Percentiles rank a stretch among this genome's conserved stretches.
These are phyloP conservation scores for Climacium dendroides DNA, from an alignment of 225 moss, liverwort and hornwort genomes.

Conservation along the genomic window DNA sequence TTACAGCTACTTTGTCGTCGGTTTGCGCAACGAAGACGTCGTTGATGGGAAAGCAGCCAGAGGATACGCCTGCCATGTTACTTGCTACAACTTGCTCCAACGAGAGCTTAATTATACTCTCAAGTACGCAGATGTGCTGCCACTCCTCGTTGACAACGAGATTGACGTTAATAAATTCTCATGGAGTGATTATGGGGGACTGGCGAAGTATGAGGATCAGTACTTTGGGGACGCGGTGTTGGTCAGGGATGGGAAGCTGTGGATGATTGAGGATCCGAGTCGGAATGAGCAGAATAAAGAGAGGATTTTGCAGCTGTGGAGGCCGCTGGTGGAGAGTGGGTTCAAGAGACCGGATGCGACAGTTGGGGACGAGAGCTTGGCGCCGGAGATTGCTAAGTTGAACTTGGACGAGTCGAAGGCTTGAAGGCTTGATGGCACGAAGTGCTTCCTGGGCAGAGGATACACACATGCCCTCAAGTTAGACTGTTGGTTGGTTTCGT, in stretches of 20 bases:
- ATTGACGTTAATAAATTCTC: background rate
- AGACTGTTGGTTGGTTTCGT: too few relatives aligned
- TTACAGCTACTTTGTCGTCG: accelerated
- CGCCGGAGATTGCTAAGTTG: background rate
- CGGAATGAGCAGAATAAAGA: background rate
- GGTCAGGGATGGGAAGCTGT: background rate
- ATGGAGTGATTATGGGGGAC: background rate
- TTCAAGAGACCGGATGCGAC: background rate
- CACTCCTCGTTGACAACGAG: background rate
- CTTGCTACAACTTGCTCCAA: background rate
- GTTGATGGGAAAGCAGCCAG: too few relatives aligned
- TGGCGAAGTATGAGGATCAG: background rate
- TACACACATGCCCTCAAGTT: too few relatives aligned
- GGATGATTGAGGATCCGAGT: background rate
- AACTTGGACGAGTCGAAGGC: background rate
- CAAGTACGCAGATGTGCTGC: background rate
- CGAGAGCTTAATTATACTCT: background rate
- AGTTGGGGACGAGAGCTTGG: background rate
- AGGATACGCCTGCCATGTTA: background rate
- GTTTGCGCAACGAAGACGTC: accelerated
- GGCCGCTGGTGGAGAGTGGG: background rate
- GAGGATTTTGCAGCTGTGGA: background rate
- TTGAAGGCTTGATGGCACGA: background rate
- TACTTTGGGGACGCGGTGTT: accelerated
- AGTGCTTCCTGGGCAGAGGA: too few relatives aligned